Conservation (phyloP, 2,329 filamentous ascomycete genomes). For the Colletotrichum cordylinicola region DNA sequence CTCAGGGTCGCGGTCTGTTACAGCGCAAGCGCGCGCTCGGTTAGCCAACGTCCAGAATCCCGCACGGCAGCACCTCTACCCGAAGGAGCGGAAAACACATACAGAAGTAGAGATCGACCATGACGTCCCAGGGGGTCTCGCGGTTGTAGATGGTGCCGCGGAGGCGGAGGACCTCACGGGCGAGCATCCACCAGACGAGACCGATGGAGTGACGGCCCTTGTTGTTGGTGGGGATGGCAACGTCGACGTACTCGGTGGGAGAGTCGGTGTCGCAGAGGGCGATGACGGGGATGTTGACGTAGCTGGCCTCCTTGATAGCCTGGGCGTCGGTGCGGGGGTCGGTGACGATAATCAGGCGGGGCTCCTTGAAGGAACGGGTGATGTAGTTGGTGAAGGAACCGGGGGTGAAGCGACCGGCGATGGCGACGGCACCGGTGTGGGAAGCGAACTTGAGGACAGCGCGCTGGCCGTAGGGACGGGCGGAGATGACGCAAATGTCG, state of each 20-base stretch:
- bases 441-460: slow-evolving; percentile 99
- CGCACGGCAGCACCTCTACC: not conserved
- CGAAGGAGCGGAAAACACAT: slow-evolving; percentile 38
- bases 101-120: slow-evolving; percentile 99
- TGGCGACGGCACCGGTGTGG: slow-evolving; percentile 97
- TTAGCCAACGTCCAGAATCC: not conserved
- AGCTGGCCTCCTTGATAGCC: slow-evolving; percentile 99
- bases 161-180: slow-evolving; percentile 98
- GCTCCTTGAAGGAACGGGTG: slow-evolving; percentile 99
- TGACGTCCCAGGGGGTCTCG: slow-evolving; percentile 98
- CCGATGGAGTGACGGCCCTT: slow-evolving; percentile 99
- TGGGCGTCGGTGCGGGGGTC: slow-evolving; percentile 99
- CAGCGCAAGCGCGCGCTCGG: not conserved
- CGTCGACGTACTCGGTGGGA: slow-evolving; percentile 98
- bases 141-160: slow-evolving; percentile 95
- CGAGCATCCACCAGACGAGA: slow-evolving; percentile 99
- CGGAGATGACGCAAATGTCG: slow-evolving; percentile 99
- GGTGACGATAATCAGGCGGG: slow-evolving; percentile 98
- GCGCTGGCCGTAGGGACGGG: slow-evolving; percentile 99
- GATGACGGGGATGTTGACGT: slow-evolving; percentile 99
- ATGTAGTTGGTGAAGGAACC: slow-evolving; percentile 99
- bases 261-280: slow-evolving; percentile 99
- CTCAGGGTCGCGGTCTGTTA: slow-evolving; percentile 91
- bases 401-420: slow-evolving; percentile 99
- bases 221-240: slow-evolving; percentile 99